Conservation (phyloP, 129 eudicot genomes). For the Smallanthus sonchifolius region DNA sequence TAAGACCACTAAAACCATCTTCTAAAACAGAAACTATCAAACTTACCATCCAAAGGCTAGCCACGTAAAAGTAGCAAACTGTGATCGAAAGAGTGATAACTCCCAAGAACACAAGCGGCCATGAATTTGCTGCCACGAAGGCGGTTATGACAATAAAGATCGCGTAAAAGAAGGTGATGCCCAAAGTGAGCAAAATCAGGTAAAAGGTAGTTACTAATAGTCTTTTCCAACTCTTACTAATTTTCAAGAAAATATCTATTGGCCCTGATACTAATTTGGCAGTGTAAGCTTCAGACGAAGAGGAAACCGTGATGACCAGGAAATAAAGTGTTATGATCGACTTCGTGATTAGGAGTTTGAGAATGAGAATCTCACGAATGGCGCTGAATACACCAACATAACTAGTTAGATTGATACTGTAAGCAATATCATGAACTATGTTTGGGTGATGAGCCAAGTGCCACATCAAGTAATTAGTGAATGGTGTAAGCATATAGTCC, state of each 20-base stretch:
- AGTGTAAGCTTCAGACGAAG: slow-evolving; percentile 31
- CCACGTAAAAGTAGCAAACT: neutral
- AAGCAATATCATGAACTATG: slow-evolving; percentile 1
- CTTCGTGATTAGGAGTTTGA: slow-evolving; percentile 7
- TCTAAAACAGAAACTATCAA: slow-evolving; percentile 31
- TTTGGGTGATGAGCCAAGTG: neutral
- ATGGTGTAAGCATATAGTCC: too few species aligned
- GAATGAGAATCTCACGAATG: neutral
- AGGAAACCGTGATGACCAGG: slow-evolving; percentile 3
- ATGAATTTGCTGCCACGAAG: neutral
- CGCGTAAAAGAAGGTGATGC: neutral
- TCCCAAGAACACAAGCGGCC: neutral
- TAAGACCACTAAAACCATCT: slow-evolving; percentile 19
- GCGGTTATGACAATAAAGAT: neutral
- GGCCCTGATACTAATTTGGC: slow-evolving; percentile 12
- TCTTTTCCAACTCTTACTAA: slow-evolving; percentile 20
- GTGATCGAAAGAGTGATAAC: neutral
- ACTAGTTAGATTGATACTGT: neutral
- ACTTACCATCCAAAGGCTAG: slow-evolving; percentile 25
- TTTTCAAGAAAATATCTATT: slow-evolving; percentile 10
- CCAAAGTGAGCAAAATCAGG: slow-evolving; percentile 16
- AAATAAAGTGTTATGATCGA: slow-evolving; percentile 1
- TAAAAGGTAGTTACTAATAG: slow-evolving; percentile 13
- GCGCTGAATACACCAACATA: neutral
- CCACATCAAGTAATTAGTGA: neutral